These are phyloP conservation scores for Trichoderma sp. DNA, from an alignment of 2,329 filamentous ascomycete species.

Conservation along the genomic window DNA sequence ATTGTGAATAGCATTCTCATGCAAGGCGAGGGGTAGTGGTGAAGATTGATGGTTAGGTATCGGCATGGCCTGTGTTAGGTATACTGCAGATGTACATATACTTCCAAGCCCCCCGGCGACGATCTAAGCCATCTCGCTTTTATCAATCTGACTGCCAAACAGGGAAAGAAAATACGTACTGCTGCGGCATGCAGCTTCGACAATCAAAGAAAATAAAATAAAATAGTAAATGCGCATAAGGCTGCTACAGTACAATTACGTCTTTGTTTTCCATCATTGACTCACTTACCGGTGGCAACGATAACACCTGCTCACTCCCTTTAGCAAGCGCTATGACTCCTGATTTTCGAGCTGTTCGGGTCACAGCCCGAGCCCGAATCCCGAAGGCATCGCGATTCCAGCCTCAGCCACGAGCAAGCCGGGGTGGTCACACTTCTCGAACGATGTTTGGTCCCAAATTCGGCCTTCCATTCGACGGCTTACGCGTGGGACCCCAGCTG, in stretches of 20 bases:
- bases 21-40: not conserved
- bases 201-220: not conserved
- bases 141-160: not conserved
- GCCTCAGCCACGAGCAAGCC: not conserved
- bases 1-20: not conserved
- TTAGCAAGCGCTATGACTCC: slow-evolving; percentile 11
- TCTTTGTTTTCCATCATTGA: slow-evolving; percentile 1
- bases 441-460: not conserved
- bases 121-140: not conserved
- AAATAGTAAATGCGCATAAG: not conserved
- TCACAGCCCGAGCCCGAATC: slow-evolving; percentile 18
- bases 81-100: not conserved
- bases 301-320: not conserved
- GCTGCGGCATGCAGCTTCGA: not conserved
- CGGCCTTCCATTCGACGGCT: not conserved
- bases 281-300: slow-evolving; percentile 2
- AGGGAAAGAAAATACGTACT: not conserved
- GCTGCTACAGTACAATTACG: not conserved
- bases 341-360: slow-evolving; percentile 4
- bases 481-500: not conserved
- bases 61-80: not conserved
- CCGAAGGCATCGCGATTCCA: slow-evolving; percentile 5
- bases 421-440: slow-evolving; percentile 10
- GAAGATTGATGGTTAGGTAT: not conserved
- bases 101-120: not conserved